These are phyloP conservation scores for Candida maesae DNA, from an alignment of 805 yeast species.

Conservation along the genomic window DNA sequence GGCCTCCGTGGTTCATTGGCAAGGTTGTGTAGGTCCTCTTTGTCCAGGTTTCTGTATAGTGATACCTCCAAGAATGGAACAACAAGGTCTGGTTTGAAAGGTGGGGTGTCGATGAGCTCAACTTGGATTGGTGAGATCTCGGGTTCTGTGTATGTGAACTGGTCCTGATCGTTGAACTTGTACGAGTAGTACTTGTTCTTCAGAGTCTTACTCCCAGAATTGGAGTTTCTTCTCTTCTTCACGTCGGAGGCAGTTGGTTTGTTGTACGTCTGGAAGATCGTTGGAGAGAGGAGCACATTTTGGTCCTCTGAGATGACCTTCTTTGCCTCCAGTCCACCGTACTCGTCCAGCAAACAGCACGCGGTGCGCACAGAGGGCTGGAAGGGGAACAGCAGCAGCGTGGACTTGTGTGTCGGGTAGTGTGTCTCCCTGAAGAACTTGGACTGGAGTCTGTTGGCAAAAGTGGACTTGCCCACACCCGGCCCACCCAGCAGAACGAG, in stretches of 20 bases:
- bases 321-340: constrained; percentile 39
- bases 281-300: constrained; percentile 34
- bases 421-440: constrained; percentile 60
- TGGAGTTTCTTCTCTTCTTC: constrained; percentile 15
- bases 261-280: constrained; percentile 34
- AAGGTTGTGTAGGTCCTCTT: constrained; percentile 54
- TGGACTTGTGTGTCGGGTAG: constrained; percentile 66
- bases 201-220: constrained; percentile 13
- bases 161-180: constrained; percentile 11
- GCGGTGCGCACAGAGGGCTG: constrained; percentile 38
- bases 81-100: constrained; percentile 58
- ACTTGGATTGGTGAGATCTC: constrained; percentile 54
- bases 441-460: constrained; percentile 45
- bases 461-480: constrained; percentile 57
- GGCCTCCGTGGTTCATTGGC: constrained; percentile 61
- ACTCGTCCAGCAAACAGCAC: constrained; percentile 44
- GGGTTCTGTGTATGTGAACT: constrained; percentile 40
- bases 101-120: constrained; percentile 74
- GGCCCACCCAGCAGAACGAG: constrained; percentile 60
- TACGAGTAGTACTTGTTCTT: constrained; percentile 22
- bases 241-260: constrained; percentile 6
- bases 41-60: constrained; percentile 55
- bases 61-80: constrained; percentile 78
- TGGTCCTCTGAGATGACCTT: constrained; percentile 30
- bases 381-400: constrained; percentile 55